Conservation (phyloP, 2,329 filamentous ascomycete species). For the Sarocladium kiliense region DNA sequence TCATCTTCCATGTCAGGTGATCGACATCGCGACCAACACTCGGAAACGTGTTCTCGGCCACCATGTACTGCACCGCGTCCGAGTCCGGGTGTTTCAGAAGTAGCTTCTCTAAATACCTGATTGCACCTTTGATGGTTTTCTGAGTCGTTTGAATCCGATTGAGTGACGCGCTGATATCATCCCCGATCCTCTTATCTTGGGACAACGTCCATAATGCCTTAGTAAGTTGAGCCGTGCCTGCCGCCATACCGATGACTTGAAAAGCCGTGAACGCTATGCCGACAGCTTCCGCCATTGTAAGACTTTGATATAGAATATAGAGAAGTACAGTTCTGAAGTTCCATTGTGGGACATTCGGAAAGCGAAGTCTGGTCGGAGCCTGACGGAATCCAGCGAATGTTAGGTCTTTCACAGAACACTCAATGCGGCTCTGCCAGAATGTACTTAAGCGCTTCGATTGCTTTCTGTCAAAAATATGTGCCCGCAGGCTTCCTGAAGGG, state of each 20-base stretch:
- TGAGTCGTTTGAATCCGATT: neutral
- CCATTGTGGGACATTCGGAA: too few species aligned
- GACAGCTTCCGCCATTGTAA: neutral
- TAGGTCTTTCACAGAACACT: too few species aligned
- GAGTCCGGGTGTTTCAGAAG: neutral
- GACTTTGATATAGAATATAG: too few species aligned
- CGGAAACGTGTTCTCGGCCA: neutral
- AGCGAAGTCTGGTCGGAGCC: too few species aligned
- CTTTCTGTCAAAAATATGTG: neutral
- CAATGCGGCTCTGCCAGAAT: neutral
- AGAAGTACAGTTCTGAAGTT: too few species aligned
- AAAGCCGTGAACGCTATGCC: neutral
- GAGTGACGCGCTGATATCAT: neutral
- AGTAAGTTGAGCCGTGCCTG: neutral
- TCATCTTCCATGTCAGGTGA: neutral
- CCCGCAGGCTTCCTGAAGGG: neutral
- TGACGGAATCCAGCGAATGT: too few species aligned
- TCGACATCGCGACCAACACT: neutral
- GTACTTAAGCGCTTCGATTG: neutral
- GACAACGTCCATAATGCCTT: neutral
- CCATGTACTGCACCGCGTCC: neutral
- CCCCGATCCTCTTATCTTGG: neutral
- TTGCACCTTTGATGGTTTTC: neutral
- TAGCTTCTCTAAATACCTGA: neutral
- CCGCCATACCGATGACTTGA: neutral